Percentiles rank a stretch among this genome's conserved stretches.
Conservation (phyloP, 148 eudicot genomes). For the Camellia japonica region DNA sequence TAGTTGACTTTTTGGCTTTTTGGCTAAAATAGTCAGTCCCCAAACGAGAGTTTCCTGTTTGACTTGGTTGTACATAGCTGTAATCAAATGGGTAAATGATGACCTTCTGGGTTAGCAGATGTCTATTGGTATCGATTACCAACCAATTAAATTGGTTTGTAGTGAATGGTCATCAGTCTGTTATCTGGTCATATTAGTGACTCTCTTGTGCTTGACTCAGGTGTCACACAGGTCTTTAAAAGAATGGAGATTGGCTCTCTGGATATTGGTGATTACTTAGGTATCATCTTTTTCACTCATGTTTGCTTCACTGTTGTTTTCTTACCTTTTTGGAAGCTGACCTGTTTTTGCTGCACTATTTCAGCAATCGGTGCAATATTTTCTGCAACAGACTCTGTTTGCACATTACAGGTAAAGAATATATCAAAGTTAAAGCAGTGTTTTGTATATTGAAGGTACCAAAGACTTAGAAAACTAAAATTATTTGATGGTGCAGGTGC, state of each 20-base stretch:
- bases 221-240: slow-evolving; percentile 45
- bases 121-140: background rate
- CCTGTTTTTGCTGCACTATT: slow-evolving; percentile 22
- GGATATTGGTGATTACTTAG: slow-evolving; percentile 65
- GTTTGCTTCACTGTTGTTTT: background rate
- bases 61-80: background rate
- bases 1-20: too few species aligned
- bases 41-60: background rate
- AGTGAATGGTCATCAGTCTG: background rate
- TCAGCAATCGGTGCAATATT: slow-evolving; percentile 84
- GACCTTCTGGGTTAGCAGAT: background rate
- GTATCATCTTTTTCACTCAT: slow-evolving; percentile 28
- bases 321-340: slow-evolving; percentile 12
- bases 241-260: slow-evolving; percentile 48
- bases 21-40: too few species aligned
- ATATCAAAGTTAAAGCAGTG: slow-evolving; percentile 11
- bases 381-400: slow-evolving; percentile 86
- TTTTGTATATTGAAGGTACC: slow-evolving; percentile 6
- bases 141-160: background rate
- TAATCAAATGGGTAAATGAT: background rate
- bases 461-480: slow-evolving; percentile 17
- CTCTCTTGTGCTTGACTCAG: slow-evolving; percentile 32
- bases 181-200: background rate
- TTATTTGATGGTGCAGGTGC: slow-evolving; percentile 50
- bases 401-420: slow-evolving; percentile 71